Evolutionary conservation across 208 protist genomes (phyloP).

Genomic region (Acanthamoeba castellanii): DNA sequence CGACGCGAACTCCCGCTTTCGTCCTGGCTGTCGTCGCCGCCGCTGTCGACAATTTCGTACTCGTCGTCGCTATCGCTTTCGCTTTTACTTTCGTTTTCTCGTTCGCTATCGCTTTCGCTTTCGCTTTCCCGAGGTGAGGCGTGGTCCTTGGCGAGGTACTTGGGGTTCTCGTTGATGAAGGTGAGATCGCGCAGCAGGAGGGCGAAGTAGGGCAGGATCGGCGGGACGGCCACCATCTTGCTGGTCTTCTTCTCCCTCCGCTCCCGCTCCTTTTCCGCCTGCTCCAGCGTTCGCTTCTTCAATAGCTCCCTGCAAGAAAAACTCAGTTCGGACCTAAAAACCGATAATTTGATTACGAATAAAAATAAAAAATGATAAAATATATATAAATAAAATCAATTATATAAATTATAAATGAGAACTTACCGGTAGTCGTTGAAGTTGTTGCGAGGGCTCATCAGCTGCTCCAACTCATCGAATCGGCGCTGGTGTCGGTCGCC

Average conservation of each 20-base stretch:
- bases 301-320: background rate
- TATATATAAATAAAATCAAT: background rate
- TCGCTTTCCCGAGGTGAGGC: background rate
- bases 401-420: background rate
- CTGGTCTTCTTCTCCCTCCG: background rate
- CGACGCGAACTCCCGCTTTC: background rate
- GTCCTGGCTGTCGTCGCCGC: background rate
- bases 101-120: background rate
- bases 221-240: slow-evolving; percentile 19
- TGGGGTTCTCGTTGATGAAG: slow-evolving; percentile 38
- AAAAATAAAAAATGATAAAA: background rate
- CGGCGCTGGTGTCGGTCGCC: background rate
- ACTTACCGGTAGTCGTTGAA: slow-evolving; percentile 32
- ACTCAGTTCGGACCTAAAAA: background rate
- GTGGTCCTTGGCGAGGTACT: background rate
- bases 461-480: slow-evolving; percentile 46
- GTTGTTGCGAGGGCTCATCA: slow-evolving; percentile 54
- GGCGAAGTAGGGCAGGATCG: slow-evolving; percentile 41
- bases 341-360: background rate
- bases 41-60: background rate
- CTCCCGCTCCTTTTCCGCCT: background rate
- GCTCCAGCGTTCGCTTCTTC: background rate
- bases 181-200: slow-evolving; percentile 47
- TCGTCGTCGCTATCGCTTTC: background rate
- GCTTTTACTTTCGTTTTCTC: background rate